phyloP scores from a whole-genome alignment of 345 rosid species.

The Gossypioides kirkii region DNA sequence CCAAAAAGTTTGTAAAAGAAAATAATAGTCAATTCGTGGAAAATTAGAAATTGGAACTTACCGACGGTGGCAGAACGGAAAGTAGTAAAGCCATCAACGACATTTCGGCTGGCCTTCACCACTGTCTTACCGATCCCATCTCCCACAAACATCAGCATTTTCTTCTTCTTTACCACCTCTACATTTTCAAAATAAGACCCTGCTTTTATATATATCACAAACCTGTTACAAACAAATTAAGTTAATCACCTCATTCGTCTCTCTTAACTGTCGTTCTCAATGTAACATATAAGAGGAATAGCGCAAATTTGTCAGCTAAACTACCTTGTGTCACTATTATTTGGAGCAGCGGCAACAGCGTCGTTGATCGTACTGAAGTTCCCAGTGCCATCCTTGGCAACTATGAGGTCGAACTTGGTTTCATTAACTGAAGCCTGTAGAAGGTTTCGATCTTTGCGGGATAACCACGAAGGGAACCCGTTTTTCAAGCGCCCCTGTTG shows the following conservation, averaged over 20 bases:
- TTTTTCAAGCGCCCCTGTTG: conserved; percentile 35
- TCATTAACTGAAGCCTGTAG: conserved; percentile 32
- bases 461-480: conserved; percentile 62
- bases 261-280: background rate
- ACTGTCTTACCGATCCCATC: conserved; percentile 82
- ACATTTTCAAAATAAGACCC: conserved; percentile 73
- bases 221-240: conserved; percentile 29
- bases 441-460: conserved; percentile 39
- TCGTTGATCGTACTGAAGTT: conserved; percentile 52
- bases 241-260: no score
- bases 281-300: no score
- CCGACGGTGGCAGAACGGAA: conserved; percentile 89
- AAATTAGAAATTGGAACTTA: conserved; percentile 25
- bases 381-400: conserved; percentile 73
- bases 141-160: conserved; percentile 63
- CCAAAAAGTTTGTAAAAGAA: background rate
- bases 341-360: conserved; percentile 72
- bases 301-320: background rate
- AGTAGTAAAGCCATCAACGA: conserved; percentile 68
- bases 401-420: conserved; percentile 41
- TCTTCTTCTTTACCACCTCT: conserved; percentile 59
- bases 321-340: conserved; percentile 60
- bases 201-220: conserved; percentile 69
- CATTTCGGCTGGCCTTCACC: conserved; percentile 54
- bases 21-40: background rate